phyloP scores from a whole-genome alignment of 768 basidiomycete genomes.

The Pisolithus tinctorius region DNA sequence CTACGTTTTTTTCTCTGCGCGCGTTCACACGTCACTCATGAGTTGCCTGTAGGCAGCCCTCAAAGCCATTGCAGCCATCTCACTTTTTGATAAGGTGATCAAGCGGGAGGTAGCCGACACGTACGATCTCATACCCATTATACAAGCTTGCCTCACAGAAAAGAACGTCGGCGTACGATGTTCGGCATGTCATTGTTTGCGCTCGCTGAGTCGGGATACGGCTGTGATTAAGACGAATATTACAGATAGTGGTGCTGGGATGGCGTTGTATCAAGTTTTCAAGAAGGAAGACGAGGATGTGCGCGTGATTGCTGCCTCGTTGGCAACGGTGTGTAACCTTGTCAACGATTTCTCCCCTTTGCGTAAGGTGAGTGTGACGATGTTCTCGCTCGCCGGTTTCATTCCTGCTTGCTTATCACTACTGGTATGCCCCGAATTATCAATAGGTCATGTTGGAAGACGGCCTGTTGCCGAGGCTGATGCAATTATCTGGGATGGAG shows the following conservation, averaged over 20 bases:
- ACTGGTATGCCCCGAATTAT: not conserved
- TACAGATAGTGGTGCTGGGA: conserved; percentile 74
- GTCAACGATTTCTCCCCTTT: conserved; percentile 84
- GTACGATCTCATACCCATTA: conserved; percentile 44
- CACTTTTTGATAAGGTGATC: conserved; percentile 67
- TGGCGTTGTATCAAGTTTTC: conserved; percentile 59
- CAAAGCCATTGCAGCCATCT: conserved; percentile 65
- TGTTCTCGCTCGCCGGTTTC: not conserved
- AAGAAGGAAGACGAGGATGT: conserved; percentile 54
- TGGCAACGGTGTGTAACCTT: conserved; percentile 77
- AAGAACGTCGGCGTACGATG: conserved; percentile 71
- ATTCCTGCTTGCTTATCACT: not conserved
- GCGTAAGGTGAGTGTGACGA: conserved; percentile 44
- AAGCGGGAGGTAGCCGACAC: conserved; percentile 61
- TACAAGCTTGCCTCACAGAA: conserved; percentile 52
- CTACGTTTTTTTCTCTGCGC: not conserved
- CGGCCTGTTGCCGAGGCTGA: conserved; percentile 59
- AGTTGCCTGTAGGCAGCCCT: conserved; percentile 50
- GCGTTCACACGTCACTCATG: not conserved
- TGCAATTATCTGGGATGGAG: conserved; percentile 45
- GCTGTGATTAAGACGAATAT: conserved; percentile 78
- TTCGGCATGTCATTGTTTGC: conserved; percentile 79
- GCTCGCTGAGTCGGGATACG: conserved; percentile 74
- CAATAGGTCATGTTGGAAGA: conserved; percentile 57
- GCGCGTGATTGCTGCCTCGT: conserved; percentile 63